A percentile compares a stretch with the other conserved stretches of the same genome.
These are phyloP conservation scores for Gnaphalium uliginosum DNA, from an alignment of 129 eudicot genomes.

Conservation along the genomic window DNA sequence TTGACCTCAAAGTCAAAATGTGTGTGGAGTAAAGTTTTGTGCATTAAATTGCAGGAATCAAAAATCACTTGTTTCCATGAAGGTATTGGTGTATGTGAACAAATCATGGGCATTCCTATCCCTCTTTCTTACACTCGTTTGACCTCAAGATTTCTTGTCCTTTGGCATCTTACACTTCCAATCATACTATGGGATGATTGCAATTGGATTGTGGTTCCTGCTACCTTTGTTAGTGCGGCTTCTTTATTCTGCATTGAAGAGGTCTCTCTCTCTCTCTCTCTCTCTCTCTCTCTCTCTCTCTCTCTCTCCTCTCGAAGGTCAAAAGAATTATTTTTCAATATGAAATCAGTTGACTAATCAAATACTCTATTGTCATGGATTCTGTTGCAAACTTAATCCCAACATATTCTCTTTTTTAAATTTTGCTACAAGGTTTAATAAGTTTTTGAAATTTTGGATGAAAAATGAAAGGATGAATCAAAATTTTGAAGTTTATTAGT, in stretches of 20 bases:
- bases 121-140: slow-evolving; percentile 94
- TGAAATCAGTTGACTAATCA: background rate
- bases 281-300: slow-evolving; percentile 19
- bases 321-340: background rate
- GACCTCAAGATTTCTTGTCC: slow-evolving; percentile 92
- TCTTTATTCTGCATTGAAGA: slow-evolving; percentile 97
- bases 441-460: background rate
- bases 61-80: slow-evolving; percentile 83
- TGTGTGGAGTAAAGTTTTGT: background rate
- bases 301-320: slow-evolving; percentile 16
- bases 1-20: slow-evolving; percentile 14
- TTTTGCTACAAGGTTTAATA: background rate
- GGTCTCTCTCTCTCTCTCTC: slow-evolving; percentile 45
- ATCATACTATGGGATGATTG: slow-evolving; percentile 99
- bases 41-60: slow-evolving; percentile 60
- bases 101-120: slow-evolving; percentile 79
- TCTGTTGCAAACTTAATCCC: background rate
- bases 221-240: slow-evolving; percentile 96
- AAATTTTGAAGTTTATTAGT: background rate
- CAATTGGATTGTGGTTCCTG: slow-evolving; percentile 98
- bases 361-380: too few species aligned
- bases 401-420: background rate
- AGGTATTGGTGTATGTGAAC: slow-evolving; percentile 89
- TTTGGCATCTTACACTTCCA: slow-evolving; percentile 98
- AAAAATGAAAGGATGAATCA: background rate